phyloP scores from a whole-genome alignment of 202 grass and related monocot genomes.

The Setaria italica region DNA sequence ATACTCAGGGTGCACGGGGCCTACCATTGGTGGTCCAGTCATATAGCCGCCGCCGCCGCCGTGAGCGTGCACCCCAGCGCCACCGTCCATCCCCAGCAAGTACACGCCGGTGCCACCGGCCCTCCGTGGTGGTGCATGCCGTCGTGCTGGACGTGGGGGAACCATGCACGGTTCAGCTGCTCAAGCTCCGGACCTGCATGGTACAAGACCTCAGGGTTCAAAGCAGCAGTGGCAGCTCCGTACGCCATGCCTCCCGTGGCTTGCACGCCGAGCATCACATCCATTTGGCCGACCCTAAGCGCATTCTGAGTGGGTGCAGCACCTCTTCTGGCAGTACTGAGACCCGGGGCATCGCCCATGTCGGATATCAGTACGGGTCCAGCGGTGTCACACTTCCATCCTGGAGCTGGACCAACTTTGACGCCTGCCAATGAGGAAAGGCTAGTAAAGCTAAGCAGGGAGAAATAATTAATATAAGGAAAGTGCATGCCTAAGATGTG shows the following conservation, averaged over 20 bases:
- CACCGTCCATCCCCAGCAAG: neutral
- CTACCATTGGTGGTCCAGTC: neutral
- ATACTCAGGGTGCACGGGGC: neutral
- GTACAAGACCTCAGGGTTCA: too few relatives aligned
- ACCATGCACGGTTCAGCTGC: too few relatives aligned
- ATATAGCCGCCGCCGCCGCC: neutral
- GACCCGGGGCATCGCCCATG: neutral
- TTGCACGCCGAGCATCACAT: neutral
- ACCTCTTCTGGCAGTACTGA: neutral
- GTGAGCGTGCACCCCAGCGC: neutral
- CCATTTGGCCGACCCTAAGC: neutral
- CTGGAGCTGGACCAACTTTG: conserved; percentile 40
- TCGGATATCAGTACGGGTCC: conserved; percentile 22
- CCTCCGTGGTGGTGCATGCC: neutral
- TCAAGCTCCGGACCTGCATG: too few relatives aligned
- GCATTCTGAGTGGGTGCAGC: neutral
- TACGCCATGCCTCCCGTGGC: too few relatives aligned
- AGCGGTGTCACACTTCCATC: conserved; percentile 36
- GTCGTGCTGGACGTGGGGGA: neutral
- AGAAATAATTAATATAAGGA: too few relatives aligned
- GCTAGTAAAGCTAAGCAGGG: too few relatives aligned
- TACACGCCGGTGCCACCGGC: conserved; percentile 26
- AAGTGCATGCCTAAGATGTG: too few relatives aligned
- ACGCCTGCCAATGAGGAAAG: neutral
- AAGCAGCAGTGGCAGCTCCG: too few relatives aligned